Conservation (phyloP, 2,329 filamentous ascomycete species). For the Emergomyces orientalis region DNA sequence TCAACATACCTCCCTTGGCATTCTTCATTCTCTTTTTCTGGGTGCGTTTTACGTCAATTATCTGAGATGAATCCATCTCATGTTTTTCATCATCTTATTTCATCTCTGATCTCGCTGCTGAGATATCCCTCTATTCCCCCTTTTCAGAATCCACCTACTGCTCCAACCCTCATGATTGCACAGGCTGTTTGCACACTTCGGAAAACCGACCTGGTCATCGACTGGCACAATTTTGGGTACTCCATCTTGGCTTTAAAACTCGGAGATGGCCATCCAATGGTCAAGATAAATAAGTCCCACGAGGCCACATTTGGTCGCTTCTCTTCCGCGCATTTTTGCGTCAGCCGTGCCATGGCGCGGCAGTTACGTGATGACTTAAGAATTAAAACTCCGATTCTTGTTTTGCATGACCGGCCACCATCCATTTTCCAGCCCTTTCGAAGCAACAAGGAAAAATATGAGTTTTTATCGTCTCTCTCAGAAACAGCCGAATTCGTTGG, state of each 20-base stretch:
- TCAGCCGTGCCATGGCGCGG: constrained; percentile 78
- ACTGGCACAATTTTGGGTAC: constrained; percentile 99
- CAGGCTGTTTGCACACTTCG: constrained; percentile 63
- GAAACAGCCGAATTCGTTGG: constrained; percentile 54
- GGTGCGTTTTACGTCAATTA: neutral
- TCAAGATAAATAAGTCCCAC: constrained; percentile 65
- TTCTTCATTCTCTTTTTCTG: neutral
- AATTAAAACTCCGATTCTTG: constrained; percentile 55
- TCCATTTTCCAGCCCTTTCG: constrained; percentile 66
- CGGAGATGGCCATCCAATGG: constrained; percentile 59
- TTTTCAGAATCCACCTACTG: constrained; percentile 78
- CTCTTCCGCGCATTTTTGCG: constrained; percentile 69
- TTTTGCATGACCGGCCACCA: constrained; percentile 80
- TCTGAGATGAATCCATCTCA: neutral
- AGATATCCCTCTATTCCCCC: neutral
- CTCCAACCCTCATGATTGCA: constrained; percentile 75
- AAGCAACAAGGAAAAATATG: constrained; percentile 38
- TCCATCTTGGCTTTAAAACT: constrained; percentile 70
- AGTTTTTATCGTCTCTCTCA: constrained; percentile 56
- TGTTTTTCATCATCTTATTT: no score
- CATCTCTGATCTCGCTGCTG: neutral
- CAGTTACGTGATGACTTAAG: constrained; percentile 60
- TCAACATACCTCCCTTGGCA: neutral
- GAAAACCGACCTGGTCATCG: constrained; percentile 73
- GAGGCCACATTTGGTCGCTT: constrained; percentile 61